Evolutionary conservation across 2,329 filamentous ascomycete species (phyloP).

Genomic region (Alternaria brassicae): DNA sequence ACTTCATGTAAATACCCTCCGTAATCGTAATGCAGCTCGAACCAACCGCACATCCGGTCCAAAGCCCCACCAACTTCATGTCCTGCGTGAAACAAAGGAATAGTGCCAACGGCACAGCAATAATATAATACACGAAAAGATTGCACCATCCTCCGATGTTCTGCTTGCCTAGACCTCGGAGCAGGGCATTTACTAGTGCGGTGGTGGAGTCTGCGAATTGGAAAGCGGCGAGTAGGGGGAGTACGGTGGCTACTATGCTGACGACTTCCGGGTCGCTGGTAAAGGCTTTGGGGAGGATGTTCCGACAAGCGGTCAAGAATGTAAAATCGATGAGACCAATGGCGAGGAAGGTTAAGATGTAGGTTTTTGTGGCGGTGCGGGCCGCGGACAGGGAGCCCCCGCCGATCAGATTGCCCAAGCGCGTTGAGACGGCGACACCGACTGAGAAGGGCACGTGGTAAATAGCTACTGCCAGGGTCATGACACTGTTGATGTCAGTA

Average conservation of each 20-base stretch:
- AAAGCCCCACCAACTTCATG: constrained; percentile 47
- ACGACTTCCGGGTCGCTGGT: constrained; percentile 47
- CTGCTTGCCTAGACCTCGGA: constrained; percentile 50
- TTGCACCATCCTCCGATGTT: constrained; percentile 50
- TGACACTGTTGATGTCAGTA: constrained; percentile 32
- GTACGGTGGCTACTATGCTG: constrained; percentile 40
- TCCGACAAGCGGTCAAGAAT: constrained; percentile 39
- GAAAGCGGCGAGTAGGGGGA: constrained; percentile 49
- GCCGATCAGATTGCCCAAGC: constrained; percentile 51
- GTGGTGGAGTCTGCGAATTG: constrained; percentile 50
- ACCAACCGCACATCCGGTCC: constrained; percentile 48
- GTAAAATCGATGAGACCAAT: constrained; percentile 47
- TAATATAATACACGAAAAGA: constrained; percentile 49
- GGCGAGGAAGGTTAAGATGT: constrained; percentile 43
- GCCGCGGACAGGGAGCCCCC: constrained; percentile 45
- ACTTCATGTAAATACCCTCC: constrained; percentile 42
- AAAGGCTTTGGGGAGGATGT: constrained; percentile 45
- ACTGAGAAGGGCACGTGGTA: constrained; percentile 53
- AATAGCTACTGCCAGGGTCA: constrained; percentile 47
- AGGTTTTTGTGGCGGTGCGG: constrained; percentile 43
- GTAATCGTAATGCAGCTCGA: constrained; percentile 44
- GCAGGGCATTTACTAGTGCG: constrained; percentile 47
- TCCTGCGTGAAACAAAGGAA: constrained; percentile 47
- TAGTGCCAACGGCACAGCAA: constrained; percentile 49
- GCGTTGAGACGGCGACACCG: constrained; percentile 49